A percentile compares a stretch with the other conserved stretches of the same genome.
Evolutionary conservation across 805 yeast species (phyloP).

Genomic region (Nakazawaea molendinolei): DNA sequence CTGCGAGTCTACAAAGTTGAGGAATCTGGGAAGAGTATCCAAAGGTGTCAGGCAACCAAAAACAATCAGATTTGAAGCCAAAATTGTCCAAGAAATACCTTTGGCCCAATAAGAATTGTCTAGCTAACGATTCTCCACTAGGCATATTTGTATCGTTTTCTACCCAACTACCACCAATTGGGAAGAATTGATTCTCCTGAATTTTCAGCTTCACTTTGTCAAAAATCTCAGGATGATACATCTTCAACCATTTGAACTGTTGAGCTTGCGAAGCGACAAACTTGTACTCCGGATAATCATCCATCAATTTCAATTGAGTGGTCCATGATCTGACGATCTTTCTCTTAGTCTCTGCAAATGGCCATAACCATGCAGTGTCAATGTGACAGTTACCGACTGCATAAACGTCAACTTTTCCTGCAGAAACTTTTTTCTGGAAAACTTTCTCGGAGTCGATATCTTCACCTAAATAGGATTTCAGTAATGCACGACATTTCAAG

Average conservation of each 20-base stretch:
- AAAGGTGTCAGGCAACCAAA: conserved; percentile 97
- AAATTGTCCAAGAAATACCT: conserved; percentile 74
- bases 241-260: conserved; percentile 86
- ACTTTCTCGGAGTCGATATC: conserved; percentile 62
- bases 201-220: conserved; percentile 58
- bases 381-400: conserved; percentile 95
- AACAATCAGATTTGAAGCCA: conserved; percentile 66
- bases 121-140: conserved; percentile 80
- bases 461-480: conserved; percentile 57
- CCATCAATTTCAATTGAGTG: conserved; percentile 78
- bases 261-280: conserved; percentile 96
- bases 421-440: conserved; percentile 34
- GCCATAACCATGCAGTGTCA: conserved; percentile 99
- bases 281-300: conserved; percentile 84
- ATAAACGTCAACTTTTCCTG: conserved; percentile 49
- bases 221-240: conserved; percentile 81
- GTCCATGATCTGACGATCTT: conserved; percentile 95
- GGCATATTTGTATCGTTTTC: conserved; percentile 96
- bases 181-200: conserved; percentile 68
- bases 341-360: conserved; percentile 93
- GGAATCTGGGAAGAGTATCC: conserved; percentile 96
- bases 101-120: conserved; percentile 91
- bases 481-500: conserved; percentile 57
- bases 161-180: conserved; percentile 97
- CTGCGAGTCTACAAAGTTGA: conserved; percentile 83